phyloP scores from a whole-genome alignment of 2,329 filamentous ascomycete genomes.

The Dothideomycetes sp. region DNA sequence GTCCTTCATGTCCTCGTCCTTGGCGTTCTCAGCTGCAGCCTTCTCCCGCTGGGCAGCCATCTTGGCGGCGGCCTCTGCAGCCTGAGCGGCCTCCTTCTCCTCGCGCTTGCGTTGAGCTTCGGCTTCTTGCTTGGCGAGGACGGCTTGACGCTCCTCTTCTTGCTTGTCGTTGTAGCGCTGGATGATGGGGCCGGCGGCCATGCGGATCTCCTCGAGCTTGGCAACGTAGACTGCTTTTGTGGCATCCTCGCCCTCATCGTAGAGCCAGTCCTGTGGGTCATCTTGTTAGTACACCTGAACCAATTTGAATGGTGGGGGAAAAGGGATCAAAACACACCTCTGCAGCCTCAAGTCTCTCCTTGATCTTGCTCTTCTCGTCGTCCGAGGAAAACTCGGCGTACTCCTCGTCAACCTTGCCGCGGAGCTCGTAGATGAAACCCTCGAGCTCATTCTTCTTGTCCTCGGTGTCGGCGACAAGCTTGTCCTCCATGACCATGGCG shows the following conservation, averaged over 20 bases:
- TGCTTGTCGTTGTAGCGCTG: conserved; percentile 94
- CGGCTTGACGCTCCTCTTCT: conserved; percentile 70
- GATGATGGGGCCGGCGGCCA: conserved; percentile 79
- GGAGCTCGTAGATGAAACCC: conserved; percentile 91
- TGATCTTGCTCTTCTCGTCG: conserved; percentile 82
- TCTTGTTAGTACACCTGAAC: conserved; percentile 13
- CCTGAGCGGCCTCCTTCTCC: conserved; percentile 59
- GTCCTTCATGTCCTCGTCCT: conserved; percentile 50
- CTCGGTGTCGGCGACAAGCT: conserved; percentile 94
- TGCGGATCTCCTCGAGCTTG: conserved; percentile 93
- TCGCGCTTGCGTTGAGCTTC: conserved; percentile 50
- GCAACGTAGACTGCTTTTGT: conserved; percentile 86
- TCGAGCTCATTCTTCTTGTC: conserved; percentile 99
- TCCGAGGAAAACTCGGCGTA: conserved; percentile 83
- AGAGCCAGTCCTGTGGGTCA: conserved; percentile 78
- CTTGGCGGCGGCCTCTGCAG: conserved; percentile 39
- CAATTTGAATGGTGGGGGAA: background rate
- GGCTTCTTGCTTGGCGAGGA: conserved; percentile 56
- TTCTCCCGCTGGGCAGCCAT: conserved; percentile 34
- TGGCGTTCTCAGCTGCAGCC: conserved; percentile 50
- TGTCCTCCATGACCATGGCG: conserved; percentile 94
- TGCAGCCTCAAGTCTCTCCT: conserved; percentile 66
- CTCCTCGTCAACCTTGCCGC: conserved; percentile 86
- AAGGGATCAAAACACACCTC: conserved; percentile 53
- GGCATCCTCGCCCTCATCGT: conserved; percentile 91